phyloP scores from a whole-genome alignment of 202 grass and related monocot species.

The Brachypodium distachyon region DNA sequence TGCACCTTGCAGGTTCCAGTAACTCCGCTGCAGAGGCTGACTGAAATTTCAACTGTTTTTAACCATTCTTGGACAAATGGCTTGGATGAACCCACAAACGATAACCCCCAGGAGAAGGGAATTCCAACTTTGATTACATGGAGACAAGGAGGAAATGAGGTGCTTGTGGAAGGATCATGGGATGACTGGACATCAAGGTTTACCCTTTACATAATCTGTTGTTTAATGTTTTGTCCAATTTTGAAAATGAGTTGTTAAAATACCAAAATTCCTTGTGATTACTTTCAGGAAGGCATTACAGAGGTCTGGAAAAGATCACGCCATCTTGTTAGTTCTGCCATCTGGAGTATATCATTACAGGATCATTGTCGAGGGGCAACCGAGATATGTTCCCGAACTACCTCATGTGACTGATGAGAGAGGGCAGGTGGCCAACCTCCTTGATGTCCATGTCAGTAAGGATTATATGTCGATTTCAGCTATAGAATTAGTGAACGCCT shows the following conservation, averaged over 20 bases:
- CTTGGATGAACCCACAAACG: slow-evolving; percentile 23
- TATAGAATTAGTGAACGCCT: slow-evolving; percentile 1
- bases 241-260: background rate
- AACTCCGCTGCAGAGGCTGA: slow-evolving; percentile 52
- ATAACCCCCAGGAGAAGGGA: slow-evolving; percentile 27
- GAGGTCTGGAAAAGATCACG: slow-evolving; percentile 69
- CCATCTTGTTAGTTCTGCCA: slow-evolving; percentile 66
- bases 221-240: background rate
- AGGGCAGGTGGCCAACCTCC: slow-evolving; percentile 64
- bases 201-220: background rate
- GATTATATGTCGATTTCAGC: background rate
- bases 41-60: slow-evolving; percentile 43
- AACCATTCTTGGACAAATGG: slow-evolving; percentile 48
- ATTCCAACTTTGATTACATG: slow-evolving; percentile 85
- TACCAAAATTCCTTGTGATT: background rate
- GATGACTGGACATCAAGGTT: slow-evolving; percentile 92
- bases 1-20: slow-evolving; percentile 57
- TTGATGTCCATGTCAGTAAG: slow-evolving; percentile 94
- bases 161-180: slow-evolving; percentile 91
- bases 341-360: slow-evolving; percentile 86
- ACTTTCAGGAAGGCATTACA: slow-evolving; percentile 62
- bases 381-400: slow-evolving; percentile 55
- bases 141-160: slow-evolving; percentile 68
- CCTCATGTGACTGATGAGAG: slow-evolving; percentile 58
- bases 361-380: slow-evolving; percentile 68